Conservation (phyloP, 1,284 basidiomycete genomes). For the Leccinum laetum region DNA sequence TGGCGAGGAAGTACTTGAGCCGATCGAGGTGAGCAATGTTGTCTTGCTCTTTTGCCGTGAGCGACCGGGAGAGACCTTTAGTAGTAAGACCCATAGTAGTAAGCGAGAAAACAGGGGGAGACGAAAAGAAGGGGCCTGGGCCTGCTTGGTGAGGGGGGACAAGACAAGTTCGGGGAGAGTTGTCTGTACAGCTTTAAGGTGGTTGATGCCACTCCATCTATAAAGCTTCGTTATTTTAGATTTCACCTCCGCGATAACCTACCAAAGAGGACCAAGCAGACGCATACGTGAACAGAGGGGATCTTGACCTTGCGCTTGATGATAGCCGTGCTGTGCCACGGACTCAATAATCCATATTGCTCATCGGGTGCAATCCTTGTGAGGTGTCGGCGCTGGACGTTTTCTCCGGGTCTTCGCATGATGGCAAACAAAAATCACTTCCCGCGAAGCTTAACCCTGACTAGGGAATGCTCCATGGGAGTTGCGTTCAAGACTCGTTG, state of each 20-base stretch:
- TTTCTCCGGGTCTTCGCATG: constrained; percentile 26
- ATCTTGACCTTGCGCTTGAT: constrained; percentile 31
- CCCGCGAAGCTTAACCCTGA: constrained; percentile 30
- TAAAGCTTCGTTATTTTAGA: constrained; percentile 26
- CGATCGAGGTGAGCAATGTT: constrained; percentile 70
- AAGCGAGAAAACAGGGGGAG: constrained; percentile 13
- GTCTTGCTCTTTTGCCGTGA: constrained; percentile 64
- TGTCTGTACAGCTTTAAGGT: constrained; percentile 16
- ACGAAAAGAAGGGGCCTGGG: constrained; percentile 4
- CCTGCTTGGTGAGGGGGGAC: constrained; percentile 7
- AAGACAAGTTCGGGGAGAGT: constrained; percentile 13
- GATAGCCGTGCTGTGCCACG: constrained; percentile 33
- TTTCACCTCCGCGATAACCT: constrained; percentile 27
- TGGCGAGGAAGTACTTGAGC: constrained; percentile 87
- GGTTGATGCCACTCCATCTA: constrained; percentile 23
- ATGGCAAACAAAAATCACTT: constrained; percentile 11
- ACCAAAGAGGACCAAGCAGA: constrained; percentile 23
- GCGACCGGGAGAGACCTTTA: constrained; percentile 41
- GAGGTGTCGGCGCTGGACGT: constrained; percentile 30
- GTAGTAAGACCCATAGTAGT: constrained; percentile 28
- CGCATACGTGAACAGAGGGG: constrained; percentile 21
- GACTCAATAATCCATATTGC: constrained; percentile 24
- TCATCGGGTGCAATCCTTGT: constrained; percentile 29
- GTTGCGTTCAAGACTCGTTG: constrained; percentile 1
- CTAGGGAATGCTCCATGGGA: neutral